Base-by-base conservation (phyloP, 108 stramenopile genomes). In the Bacterosira constricta region DNA sequence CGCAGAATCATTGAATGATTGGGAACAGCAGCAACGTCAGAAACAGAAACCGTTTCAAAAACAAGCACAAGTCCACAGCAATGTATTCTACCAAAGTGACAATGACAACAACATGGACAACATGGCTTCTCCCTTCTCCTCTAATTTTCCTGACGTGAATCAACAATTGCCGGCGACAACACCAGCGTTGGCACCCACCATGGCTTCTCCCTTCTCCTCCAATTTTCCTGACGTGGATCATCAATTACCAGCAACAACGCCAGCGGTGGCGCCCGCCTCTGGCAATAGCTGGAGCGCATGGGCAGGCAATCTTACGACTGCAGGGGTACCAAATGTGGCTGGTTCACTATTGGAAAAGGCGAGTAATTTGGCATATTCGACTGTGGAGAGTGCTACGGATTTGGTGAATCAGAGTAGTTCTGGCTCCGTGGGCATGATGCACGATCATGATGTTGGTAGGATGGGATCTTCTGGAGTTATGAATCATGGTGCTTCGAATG, bases 281-380 rank as follows among this genome's bases (percentile, higher is more conserved):
- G 46, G 63, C 21, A 32, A 47, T 13, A 66, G 51, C 53, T 73
- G 63, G 71, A 39, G 53, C 20, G 44, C 53, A 32, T 73, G 59
- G 41, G 71, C 44, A 13, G 41, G 34, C 12, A 32, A 23, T 12
- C 53, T 66, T 15, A 63, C 47, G 26, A 46, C 49, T n/a, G 35
- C 62, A 13, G 62, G n/a, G 15, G 49, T 34, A 12, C 45, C 62
- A 34, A n/a, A n/a, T n/a, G 20, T 63, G 18, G 62, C 47, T 27
- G 62, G 62, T 26, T 17, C 62, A 0, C 32, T 63, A 1, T 23
- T 64, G 2, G 71, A 66, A 55, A 73, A 55, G 29, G 64, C 64
- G 31, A 50, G 54, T 26, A 23, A 69, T 49, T 35, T 66, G 63
- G 52, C 71, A 12, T 52, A 44, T 45, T 51, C 63, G 26, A 73